Percentiles rank a stretch among this genome's conserved stretches.
phyloP scores from a whole-genome alignment of 2,329 filamentous ascomycete species.

The Harringtonia lauricola region DNA sequence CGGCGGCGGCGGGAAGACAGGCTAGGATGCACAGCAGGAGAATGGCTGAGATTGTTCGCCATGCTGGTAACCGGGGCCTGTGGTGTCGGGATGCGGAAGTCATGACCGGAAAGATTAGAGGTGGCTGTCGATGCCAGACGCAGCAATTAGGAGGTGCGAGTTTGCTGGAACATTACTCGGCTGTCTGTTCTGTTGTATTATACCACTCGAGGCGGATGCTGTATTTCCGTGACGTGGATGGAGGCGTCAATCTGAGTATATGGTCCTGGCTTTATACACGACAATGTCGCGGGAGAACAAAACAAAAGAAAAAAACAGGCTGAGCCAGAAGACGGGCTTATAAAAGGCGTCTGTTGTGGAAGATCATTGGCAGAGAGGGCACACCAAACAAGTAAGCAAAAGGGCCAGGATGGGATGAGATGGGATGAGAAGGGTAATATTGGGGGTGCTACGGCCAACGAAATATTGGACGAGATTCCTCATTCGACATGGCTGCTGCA shows the following conservation, averaged over 20 bases:
- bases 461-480: slow-evolving; percentile 5
- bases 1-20: slow-evolving; percentile 4
- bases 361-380: too few species aligned
- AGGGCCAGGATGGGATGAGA: not conserved
- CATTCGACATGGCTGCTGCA: slow-evolving; percentile 7
- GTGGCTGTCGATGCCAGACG: too few species aligned
- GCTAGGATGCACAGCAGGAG: slow-evolving; percentile 15
- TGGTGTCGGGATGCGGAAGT: not conserved
- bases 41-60: slow-evolving; percentile 14
- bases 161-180: too few species aligned
- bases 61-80: slow-evolving; percentile 5
- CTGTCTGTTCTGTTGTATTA: too few species aligned
- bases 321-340: too few species aligned
- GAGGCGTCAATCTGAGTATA: slow-evolving; percentile 20
- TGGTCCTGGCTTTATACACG: slow-evolving; percentile 10
- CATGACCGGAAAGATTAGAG: too few species aligned
- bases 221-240: slow-evolving; percentile 9
- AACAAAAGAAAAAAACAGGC: not conserved
- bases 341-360: too few species aligned
- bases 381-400: not conserved
- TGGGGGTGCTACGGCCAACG: slow-evolving; percentile 4
- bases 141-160: too few species aligned
- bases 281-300: slow-evolving; percentile 5
- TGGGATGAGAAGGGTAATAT: too few species aligned
- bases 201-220: too few species aligned